These are phyloP conservation scores for Geotrichum phurueaensis DNA, from an alignment of 1,139 yeast genomes.

Conservation along the genomic window DNA sequence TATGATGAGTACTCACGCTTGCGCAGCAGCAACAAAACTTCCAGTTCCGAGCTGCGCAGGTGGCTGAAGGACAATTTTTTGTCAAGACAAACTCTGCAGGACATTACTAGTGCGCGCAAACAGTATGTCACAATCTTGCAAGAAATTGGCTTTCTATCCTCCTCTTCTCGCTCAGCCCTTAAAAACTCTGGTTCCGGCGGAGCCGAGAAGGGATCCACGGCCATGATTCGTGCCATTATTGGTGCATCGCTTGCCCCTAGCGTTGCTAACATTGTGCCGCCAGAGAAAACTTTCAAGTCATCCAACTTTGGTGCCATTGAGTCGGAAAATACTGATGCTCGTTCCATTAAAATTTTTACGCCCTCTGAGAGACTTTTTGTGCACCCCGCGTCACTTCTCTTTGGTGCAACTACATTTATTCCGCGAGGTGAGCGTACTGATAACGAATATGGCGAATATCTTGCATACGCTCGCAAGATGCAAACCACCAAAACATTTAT, in stretches of 20 bases:
- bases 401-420: constrained; percentile 38
- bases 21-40: constrained; percentile 20
- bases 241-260: constrained; percentile 83
- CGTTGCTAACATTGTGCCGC: constrained; percentile 71
- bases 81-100: constrained; percentile 61
- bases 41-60: constrained; percentile 34
- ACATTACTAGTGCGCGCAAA: constrained; percentile 59
- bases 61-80: constrained; percentile 60
- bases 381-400: constrained; percentile 76
- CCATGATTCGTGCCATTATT: constrained; percentile 56
- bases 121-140: constrained; percentile 64
- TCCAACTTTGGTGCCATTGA: constrained; percentile 76
- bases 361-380: constrained; percentile 52
- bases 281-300: constrained; percentile 68
- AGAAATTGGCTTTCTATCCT: constrained; percentile 70
- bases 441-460: constrained; percentile 29
- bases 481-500: constrained; percentile 65
- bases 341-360: constrained; percentile 52
- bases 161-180: constrained; percentile 15
- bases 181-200: constrained; percentile 12
- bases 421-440: constrained; percentile 14
- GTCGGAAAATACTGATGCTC: constrained; percentile 71
- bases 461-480: constrained; percentile 35
- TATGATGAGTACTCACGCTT: constrained; percentile 44
- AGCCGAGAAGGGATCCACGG: constrained; percentile 1